Evolutionary conservation across 2,329 filamentous ascomycete genomes (phyloP).

Genomic region (Nemania bipapillata): DNA sequence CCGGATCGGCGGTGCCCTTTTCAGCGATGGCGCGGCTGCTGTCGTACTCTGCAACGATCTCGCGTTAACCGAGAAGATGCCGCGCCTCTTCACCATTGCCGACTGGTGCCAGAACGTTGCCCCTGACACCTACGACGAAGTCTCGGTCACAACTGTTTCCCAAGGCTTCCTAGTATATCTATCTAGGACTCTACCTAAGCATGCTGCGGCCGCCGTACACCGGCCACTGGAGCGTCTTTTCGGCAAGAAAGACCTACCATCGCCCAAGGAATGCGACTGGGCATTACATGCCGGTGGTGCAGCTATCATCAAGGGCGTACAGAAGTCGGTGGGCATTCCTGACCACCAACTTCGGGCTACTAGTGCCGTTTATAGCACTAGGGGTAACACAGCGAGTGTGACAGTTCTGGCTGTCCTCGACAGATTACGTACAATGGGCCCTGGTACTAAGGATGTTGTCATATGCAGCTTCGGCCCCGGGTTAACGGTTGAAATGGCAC

Average conservation of each 20-base stretch:
- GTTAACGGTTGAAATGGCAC: conserved; percentile 39
- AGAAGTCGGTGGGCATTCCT: conserved; percentile 31
- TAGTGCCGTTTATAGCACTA: conserved; percentile 32
- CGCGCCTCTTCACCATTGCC: conserved; percentile 33
- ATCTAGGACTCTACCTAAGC: conserved; percentile 26
- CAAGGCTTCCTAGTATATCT: conserved; percentile 33
- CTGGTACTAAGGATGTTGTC: conserved; percentile 33
- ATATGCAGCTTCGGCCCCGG: conserved; percentile 37
- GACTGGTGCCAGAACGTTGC: conserved; percentile 38
- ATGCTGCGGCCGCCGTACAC: conserved; percentile 33
- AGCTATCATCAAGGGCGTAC: conserved; percentile 36
- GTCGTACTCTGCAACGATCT: conserved; percentile 44
- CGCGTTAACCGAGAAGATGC: conserved; percentile 28
- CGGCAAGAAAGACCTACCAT: conserved; percentile 10
- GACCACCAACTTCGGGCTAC: conserved; percentile 35
- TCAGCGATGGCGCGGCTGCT: conserved; percentile 43
- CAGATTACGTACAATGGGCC: conserved; percentile 30
- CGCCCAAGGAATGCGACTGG: conserved; percentile 32
- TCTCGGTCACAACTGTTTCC: conserved; percentile 28
- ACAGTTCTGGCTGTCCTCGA: conserved; percentile 38
- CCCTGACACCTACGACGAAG: conserved; percentile 29
- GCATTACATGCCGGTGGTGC: conserved; percentile 38
- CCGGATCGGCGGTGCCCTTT: conserved; percentile 43
- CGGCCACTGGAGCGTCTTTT: conserved; percentile 35
- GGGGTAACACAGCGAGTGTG: conserved; percentile 37